phyloP scores from a whole-genome alignment of 1,139 yeast genomes.

The Debaryomycetaceae sp. region DNA sequence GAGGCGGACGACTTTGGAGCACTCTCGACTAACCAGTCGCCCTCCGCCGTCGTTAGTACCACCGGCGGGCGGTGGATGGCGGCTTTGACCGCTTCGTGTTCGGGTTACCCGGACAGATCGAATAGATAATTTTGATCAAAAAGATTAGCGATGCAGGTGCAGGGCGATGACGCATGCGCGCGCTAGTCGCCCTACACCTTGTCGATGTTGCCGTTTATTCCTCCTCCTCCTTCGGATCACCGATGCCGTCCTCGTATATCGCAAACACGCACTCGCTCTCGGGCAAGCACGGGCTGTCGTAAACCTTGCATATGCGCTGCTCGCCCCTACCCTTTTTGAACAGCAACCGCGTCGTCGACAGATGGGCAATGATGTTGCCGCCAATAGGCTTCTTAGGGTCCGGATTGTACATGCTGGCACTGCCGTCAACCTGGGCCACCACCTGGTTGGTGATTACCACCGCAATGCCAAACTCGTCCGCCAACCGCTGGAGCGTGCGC shows the following conservation, averaged over 20 bases:
- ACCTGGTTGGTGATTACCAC: constrained; percentile 98
- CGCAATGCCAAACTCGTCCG: constrained; percentile 97
- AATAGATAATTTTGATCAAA: constrained; percentile 10
- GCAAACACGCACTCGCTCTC: constrained; percentile 95
- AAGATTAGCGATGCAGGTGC: constrained; percentile 2
- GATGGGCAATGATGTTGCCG: constrained; percentile 96
- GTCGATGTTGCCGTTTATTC: constrained; percentile 11
- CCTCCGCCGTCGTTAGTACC: too few relatives aligned
- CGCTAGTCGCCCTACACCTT: not conserved
- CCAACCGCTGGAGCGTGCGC: constrained; percentile 86
- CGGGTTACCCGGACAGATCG: constrained; percentile 10
- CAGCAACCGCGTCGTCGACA: constrained; percentile 88
- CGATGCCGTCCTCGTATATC: constrained; percentile 93
- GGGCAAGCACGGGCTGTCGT: constrained; percentile 93
- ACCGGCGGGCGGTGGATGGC: too few relatives aligned
- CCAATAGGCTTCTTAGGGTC: constrained; percentile 99
- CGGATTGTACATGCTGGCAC: constrained; percentile 75
- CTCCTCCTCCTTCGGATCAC: constrained; percentile 85
- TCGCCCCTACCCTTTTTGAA: constrained; percentile 89
- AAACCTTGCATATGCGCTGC: constrained; percentile 88
- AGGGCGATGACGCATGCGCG: not conserved
- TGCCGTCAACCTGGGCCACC: constrained; percentile 96
- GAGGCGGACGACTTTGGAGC: too few relatives aligned
- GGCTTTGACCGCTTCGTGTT: too few relatives aligned
- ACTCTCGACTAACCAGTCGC: too few relatives aligned